A percentile compares a stretch with the other conserved stretches of the same genome.
phyloP scores from a whole-genome alignment of 2,329 filamentous ascomycete species.

The Pseudomassariella vexata region DNA sequence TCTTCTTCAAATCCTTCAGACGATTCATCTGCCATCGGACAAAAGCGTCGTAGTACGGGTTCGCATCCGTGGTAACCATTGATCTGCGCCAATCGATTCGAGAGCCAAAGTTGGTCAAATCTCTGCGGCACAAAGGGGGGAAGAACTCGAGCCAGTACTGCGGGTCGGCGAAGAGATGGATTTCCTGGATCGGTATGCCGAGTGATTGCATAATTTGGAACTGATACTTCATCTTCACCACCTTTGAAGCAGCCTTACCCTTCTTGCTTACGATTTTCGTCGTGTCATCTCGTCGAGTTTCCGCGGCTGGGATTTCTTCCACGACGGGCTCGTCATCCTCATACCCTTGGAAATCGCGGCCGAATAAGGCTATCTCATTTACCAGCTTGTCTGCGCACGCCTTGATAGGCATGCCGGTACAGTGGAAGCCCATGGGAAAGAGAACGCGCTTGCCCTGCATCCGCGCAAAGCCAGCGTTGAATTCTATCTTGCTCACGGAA shows the following conservation, averaged over 20 bases:
- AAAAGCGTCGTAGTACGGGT: constrained; percentile 94
- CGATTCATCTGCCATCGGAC: constrained; percentile 97
- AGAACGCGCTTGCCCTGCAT: constrained; percentile 86
- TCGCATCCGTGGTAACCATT: constrained; percentile 92
- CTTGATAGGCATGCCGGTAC: constrained; percentile 97
- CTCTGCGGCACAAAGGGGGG: constrained; percentile 71
- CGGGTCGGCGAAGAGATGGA: constrained; percentile 90
- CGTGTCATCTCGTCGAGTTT: constrained; percentile 65
- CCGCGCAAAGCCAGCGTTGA: constrained; percentile 76
- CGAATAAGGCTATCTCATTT: constrained; percentile 84
- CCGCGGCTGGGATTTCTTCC: constrained; percentile 48
- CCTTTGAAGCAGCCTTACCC: constrained; percentile 85
- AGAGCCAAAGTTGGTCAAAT: constrained; percentile 78
- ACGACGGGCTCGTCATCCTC: constrained; percentile 48
- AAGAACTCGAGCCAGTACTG: constrained; percentile 89
- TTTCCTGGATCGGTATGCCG: constrained; percentile 81
- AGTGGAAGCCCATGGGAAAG: constrained; percentile 92
- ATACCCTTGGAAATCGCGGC: constrained; percentile 77
- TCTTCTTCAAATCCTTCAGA: constrained; percentile 82
- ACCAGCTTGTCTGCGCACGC: constrained; percentile 93
- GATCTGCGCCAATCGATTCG: constrained; percentile 90
- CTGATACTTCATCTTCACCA: constrained; percentile 90
- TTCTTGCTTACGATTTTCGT: constrained; percentile 92
- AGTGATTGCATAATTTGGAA: constrained; percentile 92
- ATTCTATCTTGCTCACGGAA: constrained; percentile 89